These are phyloP conservation scores for Gardenia jasminoides DNA, from an alignment of 257 asterid species.

Conservation along the genomic window DNA sequence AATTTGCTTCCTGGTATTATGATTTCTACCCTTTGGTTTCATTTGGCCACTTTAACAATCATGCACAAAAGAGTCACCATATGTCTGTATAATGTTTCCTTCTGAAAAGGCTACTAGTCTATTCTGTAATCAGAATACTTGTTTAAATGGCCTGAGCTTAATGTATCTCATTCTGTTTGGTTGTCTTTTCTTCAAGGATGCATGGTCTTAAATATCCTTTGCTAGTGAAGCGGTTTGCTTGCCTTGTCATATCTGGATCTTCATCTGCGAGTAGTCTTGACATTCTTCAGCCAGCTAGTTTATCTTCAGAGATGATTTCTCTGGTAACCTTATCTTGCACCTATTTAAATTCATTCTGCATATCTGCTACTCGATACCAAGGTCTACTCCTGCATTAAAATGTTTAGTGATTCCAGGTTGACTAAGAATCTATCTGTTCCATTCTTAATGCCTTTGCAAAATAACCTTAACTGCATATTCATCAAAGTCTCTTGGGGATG, in stretches of 20 bases:
- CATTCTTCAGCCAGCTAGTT: conserved; percentile 64
- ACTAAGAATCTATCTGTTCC: background rate
- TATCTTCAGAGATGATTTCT: conserved; percentile 46
- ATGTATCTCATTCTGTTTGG: conserved; percentile 2
- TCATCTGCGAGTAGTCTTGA: conserved; percentile 49
- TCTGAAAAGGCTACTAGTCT: background rate
- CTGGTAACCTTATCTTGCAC: conserved; percentile 40
- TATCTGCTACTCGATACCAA: background rate
- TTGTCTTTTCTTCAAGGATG: conserved; percentile 40
- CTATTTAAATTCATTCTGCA: background rate
- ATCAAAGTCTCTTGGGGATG: background rate
- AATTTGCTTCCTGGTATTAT: background rate
- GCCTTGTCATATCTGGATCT: conserved; percentile 59
- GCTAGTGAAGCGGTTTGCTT: conserved; percentile 69
- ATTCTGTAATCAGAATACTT: background rate
- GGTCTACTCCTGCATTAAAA: background rate
- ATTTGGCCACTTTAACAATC: too few species aligned
- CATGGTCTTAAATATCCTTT: conserved; percentile 81
- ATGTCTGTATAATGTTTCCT: background rate
- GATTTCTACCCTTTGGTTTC: background rate
- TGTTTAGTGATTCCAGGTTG: background rate
- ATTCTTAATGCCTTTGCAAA: background rate
- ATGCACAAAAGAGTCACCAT: too few species aligned
- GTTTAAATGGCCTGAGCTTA: background rate
- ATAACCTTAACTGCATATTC: background rate